phyloP scores from a whole-genome alignment of 768 basidiomycete species.

The Auricularia sp. region DNA sequence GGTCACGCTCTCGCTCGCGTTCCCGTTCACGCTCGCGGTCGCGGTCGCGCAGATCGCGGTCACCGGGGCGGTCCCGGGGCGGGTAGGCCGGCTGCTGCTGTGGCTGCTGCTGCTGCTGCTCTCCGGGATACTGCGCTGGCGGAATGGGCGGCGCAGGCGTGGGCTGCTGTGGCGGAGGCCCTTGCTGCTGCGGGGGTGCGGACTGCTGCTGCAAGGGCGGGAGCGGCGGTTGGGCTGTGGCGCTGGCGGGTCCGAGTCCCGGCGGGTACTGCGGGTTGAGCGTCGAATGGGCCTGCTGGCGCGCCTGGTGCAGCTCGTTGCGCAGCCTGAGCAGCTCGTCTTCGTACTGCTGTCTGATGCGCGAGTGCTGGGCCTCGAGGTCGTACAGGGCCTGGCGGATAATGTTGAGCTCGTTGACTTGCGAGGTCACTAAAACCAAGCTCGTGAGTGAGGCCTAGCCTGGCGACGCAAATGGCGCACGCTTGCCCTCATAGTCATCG shows the following conservation, averaged over 20 bases:
- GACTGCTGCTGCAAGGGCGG: background rate
- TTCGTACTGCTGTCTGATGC: conserved; percentile 81
- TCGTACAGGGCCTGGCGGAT: conserved; percentile 88
- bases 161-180: conserved; percentile 11
- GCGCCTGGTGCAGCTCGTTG: conserved; percentile 49
- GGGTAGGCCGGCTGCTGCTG: conserved; percentile 25
- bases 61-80: conserved; percentile 23
- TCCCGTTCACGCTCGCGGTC: conserved; percentile 21
- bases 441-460: background rate
- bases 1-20: conserved; percentile 22
- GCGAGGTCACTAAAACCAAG: conserved; percentile 46
- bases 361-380: conserved; percentile 79
- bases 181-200: no score
- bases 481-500: conserved; percentile 85
- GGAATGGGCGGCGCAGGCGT: conserved; percentile 10
- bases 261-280: conserved; percentile 14
- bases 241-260: conserved; percentile 19
- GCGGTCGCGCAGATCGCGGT: conserved; percentile 23
- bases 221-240: conserved; percentile 13
- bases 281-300: conserved; percentile 20
- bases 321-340: conserved; percentile 69
- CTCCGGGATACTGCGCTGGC: conserved; percentile 3
- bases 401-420: conserved; percentile 83
- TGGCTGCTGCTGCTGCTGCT: conserved; percentile 12
- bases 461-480: conserved; percentile 51